These are phyloP conservation scores for Nannochloropsis gaditana DNA, from an alignment of 108 stramenopile genomes.

Conservation along the genomic window DNA sequence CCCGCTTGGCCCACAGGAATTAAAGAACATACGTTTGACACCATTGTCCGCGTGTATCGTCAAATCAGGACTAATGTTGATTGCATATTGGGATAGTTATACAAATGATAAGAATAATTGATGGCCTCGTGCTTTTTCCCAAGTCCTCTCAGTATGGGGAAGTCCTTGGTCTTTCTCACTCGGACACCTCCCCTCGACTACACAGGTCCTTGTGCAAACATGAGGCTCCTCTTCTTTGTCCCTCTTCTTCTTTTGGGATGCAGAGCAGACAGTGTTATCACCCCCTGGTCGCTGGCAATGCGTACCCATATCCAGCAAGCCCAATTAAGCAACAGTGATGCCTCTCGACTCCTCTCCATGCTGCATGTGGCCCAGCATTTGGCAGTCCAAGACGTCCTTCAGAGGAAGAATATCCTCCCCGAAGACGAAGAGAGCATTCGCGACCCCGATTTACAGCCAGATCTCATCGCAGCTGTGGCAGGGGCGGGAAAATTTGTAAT, in stretches of 20 bases:
- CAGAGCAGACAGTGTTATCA: neutral
- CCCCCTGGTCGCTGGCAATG: conserved; percentile 5
- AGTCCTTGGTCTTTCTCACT: neutral
- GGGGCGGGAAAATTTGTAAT: neutral
- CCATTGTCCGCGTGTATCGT: too few species aligned
- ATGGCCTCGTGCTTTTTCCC: neutral
- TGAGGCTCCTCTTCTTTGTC: neutral
- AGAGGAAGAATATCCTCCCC: neutral
- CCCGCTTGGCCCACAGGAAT: too few species aligned
- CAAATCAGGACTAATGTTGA: too few species aligned
- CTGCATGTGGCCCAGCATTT: conserved; percentile 13
- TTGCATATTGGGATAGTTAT: too few species aligned
- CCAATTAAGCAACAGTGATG: neutral
- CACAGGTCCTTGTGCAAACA: neutral
- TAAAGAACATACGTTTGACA: too few species aligned
- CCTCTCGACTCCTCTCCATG: neutral
- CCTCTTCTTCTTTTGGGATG: neutral
- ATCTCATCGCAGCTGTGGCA: neutral
- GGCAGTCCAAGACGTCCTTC: neutral
- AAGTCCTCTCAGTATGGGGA: neutral
- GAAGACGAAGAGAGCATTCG: neutral
- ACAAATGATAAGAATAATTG: too few species aligned
- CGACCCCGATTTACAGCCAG: neutral
- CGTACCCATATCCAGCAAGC: neutral
- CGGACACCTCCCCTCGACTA: neutral